These are phyloP conservation scores for Breviolum minutum DNA, from an alignment of 73 alveolate genomes.

Conservation along the genomic window DNA sequence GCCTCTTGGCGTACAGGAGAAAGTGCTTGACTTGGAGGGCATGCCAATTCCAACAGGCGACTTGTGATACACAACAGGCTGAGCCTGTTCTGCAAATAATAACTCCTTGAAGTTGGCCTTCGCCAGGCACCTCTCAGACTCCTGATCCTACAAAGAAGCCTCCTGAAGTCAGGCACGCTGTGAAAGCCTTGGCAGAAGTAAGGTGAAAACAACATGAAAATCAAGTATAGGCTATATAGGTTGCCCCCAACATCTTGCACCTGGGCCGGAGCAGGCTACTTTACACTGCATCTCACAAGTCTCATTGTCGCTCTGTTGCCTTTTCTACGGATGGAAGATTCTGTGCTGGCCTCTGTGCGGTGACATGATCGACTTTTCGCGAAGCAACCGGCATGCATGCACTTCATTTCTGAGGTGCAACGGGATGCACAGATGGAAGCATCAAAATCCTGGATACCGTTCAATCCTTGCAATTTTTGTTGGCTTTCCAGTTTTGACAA, in stretches of 20 bases:
- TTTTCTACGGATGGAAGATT: conserved; percentile 87
- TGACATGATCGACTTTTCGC: not conserved
- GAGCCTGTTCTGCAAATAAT: no score
- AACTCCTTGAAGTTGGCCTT: no score
- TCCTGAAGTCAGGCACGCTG: conserved; percentile 81
- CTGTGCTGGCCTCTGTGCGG: not conserved
- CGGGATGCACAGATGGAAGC: conserved; percentile 91
- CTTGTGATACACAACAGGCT: no score
- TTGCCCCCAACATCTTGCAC: not conserved
- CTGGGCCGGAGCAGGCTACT: conserved; percentile 37
- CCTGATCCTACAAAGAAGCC: conserved; percentile 89
- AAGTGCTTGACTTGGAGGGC: conserved; percentile 84
- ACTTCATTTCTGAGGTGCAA: conserved; percentile 53
- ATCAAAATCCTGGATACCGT: conserved; percentile 76
- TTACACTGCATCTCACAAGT: conserved; percentile 80
- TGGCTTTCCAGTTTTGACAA: not conserved
- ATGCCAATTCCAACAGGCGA: conserved; percentile 33
- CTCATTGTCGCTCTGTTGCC: conserved; percentile 91
- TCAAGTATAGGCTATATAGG: not conserved
- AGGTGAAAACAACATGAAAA: no score
- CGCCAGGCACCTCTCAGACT: conserved; percentile 48
- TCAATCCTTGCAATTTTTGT: not conserved
- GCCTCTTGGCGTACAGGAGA: conserved; percentile 82
- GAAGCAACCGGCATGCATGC: not conserved
- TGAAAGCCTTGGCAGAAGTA: not conserved